These are phyloP conservation scores for Nelumbo lutea DNA, from an alignment of 164 flowering plant species.

Conservation along the genomic window DNA sequence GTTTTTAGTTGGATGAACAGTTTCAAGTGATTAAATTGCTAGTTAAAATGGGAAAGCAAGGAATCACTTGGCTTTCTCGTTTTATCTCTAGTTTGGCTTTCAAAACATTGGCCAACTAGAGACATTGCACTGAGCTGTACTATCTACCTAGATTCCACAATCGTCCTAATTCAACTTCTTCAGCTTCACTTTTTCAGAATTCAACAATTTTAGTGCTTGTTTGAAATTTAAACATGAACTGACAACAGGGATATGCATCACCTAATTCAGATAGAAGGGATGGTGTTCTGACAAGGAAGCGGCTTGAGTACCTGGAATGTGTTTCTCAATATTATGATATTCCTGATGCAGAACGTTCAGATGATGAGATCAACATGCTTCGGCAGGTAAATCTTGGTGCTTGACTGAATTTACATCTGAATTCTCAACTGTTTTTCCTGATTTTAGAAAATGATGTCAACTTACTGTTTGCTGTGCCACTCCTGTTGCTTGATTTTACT, in stretches of 20 bases:
- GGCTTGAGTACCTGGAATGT: slow-evolving; percentile 84
- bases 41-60: too few species aligned
- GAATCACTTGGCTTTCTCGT: too few species aligned
- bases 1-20: too few species aligned
- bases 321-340: slow-evolving; percentile 91
- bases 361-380: slow-evolving; percentile 96
- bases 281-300: slow-evolving; percentile 84
- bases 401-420: background rate
- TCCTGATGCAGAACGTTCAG: slow-evolving; percentile 86
- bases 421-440: background rate
- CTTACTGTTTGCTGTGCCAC: background rate
- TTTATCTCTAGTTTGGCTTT: too few species aligned
- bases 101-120: too few species aligned
- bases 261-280: slow-evolving; percentile 99
- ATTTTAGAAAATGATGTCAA: slow-evolving; percentile 1
- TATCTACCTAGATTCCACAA: too few species aligned
- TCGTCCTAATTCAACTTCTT: background rate
- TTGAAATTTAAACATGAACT: slow-evolving; percentile 63
- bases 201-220: slow-evolving; percentile 20
- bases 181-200: slow-evolving; percentile 1
- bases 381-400: slow-evolving; percentile 59
- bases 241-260: slow-evolving; percentile 99
- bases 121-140: too few species aligned
- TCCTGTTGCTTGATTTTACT: too few species aligned
- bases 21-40: too few species aligned